Base-by-base conservation (phyloP, 768 basidiomycete genomes). In the Boletus eberwhitei region DNA sequence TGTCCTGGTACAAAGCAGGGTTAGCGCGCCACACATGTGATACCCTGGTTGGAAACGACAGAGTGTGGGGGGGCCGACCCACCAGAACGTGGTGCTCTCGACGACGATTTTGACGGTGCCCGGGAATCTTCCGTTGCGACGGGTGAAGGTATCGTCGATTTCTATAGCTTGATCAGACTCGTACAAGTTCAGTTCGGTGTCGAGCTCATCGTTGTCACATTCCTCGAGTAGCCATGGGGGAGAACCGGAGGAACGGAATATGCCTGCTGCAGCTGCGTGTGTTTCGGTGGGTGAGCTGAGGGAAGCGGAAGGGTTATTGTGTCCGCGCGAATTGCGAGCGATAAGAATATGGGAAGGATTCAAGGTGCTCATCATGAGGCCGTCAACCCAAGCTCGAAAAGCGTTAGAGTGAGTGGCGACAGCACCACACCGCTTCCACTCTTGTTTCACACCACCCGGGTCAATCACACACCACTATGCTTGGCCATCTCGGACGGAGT, bases 41-140 rank as follows among this genome's bases (percentile, higher is more conserved):
- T 54, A 48, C 38, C 17, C 36, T 45, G 2, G 48, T n/a, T 21
- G 14, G 19, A 14, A 36, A 22, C 9, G 22, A 38, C 12, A 21
- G 12, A 22, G 8, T 21, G 24, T 21, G 19, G 19, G 31, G 19
- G 31, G 5, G 34, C 12, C 13, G 59, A 74, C 88, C 63, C 66
- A 93, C 93, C 93, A 96, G 73, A 96, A 96, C 5, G 89, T 92
- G 44, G 90, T 91, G 57, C 79, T 82, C 68, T 92, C 89, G 24
- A 96, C 93, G 19, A 93, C 77, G 50, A 96, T 92, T 71, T 95
- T 96, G 52, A 96, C 91, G 0, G 85, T 90, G 4, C 93, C 93
- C 0, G 91, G 91, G 61, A 91, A 85, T 32, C 77, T 71, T 36
- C 79, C 78, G 57, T 80, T 74, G 63, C 60, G 60, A 0, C 79